Evolutionary conservation across 345 rosid species (phyloP), one percentile per base, ranked within the genome.

Genomic region (Hypericum androsaemum): DNA sequence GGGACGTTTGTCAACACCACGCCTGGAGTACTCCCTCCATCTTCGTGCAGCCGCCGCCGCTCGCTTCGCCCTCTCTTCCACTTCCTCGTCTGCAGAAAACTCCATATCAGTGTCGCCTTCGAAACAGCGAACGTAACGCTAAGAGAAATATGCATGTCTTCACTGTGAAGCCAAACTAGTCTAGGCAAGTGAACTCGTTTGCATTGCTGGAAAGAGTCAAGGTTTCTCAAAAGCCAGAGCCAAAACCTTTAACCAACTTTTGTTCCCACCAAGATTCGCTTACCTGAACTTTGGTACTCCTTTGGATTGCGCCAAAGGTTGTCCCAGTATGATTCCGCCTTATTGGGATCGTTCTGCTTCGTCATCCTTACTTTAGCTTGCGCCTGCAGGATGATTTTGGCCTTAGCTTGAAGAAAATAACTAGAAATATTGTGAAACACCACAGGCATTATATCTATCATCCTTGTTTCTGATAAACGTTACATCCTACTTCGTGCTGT

Each of bases 21-120:
- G 70, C 53, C 96, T 76, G 6, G 98, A 87, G 62, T 84, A 90
- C 69, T 90, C 96, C 66, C 98, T 82, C 96, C 95, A 90, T 74
- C 86, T 79, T 39, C 89, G 69, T 8, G 98, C 82, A 5, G 96
- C 96, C 6, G 88, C 95, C 0, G 98, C 95, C 0, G 95, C 89
- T 66, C 86, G 70, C 46, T 56, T 77, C 15, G 86, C 82, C 63
- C 89, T 81, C 59, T 84, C 89, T 57, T 80, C 74, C 52, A 68
- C 77, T 75, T 87, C 89, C 72, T 80, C 92, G 65, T 87, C 98
- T 84, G 85, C 68, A 68, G 52, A 17, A 62, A 57, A 58, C 52
- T 59, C 10, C 59, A 12, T 38, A 7, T 14, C 43, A 41, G 39
- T 0, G 14, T 39, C 13, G 7, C 0, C 8, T 46, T 16, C 12